Base-by-base conservation (phyloP, 306 rosid species). In the Canavalia ensiformis region DNA sequence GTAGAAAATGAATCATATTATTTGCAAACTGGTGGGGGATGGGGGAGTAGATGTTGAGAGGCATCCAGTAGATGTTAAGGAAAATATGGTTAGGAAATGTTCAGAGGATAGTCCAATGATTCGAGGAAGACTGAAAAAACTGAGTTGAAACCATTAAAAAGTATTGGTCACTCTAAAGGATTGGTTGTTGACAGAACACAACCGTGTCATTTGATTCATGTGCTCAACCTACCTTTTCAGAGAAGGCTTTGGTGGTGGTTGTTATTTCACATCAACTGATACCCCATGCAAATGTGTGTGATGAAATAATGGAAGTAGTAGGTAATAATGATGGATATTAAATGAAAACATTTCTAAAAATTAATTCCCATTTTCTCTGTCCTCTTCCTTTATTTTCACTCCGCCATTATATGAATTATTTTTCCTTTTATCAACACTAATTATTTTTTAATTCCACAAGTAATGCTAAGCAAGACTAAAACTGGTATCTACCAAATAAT, bases 281-380 rank as follows among this genome's bases (percentile, higher is more conserved):
- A 7, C 6, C 58, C 13, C 2, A 30, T 49, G 58, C 28, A 49
- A 47, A 49, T 69, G 44, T 49, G 18, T 29, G 10, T 5, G 3
- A 31, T 11, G 30, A 30, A 69, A 49, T 69, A 67, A 67, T 51
- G 12, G 9, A 49, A 49, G 9, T 49, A 13, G 25, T 49, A 13
- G 25, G 56, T 51, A 0, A 69, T 69, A 31, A 31, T 69, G 37
- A 47, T 12, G 8, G 54, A 30, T 46, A 46, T 29, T 68, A 9
- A 47, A 46, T 30, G 8, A 42, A 66, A 25, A 11, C 18, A 25
- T 30, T 37, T 55, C 73, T 31, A 46, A 82, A 5, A 30, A 7
- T 58, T 69, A 42, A 69, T 76, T 41, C 34, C 51, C 41, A 76
- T 69, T 47, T 58, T 33, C 54, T 59, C 47, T 37, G 30, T 76